phyloP scores from a whole-genome alignment of 2,329 filamentous ascomycete species.

The Claviceps pusilla region DNA sequence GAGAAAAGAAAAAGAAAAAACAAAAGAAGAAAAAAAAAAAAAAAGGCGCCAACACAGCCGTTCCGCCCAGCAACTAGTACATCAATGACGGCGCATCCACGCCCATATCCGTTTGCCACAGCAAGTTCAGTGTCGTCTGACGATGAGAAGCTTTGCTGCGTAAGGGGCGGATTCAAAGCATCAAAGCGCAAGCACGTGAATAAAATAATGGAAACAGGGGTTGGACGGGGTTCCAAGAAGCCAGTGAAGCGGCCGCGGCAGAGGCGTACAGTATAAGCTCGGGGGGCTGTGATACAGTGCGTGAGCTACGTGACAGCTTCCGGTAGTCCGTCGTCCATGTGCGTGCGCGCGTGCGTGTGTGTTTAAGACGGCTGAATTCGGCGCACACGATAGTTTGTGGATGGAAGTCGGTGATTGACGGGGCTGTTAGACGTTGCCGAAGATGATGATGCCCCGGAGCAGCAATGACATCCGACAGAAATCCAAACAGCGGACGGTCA shows the following conservation, averaged over 20 bases:
- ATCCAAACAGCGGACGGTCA: background rate
- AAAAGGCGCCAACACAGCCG: background rate
- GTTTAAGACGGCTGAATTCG: background rate
- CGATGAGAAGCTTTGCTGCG: background rate
- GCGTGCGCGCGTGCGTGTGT: background rate
- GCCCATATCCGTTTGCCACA: background rate
- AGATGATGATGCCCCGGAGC: background rate
- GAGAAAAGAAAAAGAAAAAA: background rate
- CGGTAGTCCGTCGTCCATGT: background rate
- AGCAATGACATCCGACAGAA: background rate
- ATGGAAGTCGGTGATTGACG: background rate
- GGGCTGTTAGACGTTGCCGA: background rate
- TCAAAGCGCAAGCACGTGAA: background rate
- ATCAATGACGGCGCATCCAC: background rate
- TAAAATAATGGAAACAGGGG: background rate
- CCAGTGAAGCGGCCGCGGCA: background rate
- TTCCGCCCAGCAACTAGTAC: background rate
- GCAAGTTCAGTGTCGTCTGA: too few species aligned
- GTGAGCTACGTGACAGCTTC: background rate
- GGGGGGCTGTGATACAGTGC: background rate
- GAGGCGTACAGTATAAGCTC: background rate
- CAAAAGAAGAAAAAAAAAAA: background rate
- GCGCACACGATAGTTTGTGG: background rate
- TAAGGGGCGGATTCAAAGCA: background rate
- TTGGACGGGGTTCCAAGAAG: background rate